These are phyloP conservation scores for Elaeis oleifera DNA, from an alignment of 202 grass and related monocot genomes.

Conservation along the genomic window DNA sequence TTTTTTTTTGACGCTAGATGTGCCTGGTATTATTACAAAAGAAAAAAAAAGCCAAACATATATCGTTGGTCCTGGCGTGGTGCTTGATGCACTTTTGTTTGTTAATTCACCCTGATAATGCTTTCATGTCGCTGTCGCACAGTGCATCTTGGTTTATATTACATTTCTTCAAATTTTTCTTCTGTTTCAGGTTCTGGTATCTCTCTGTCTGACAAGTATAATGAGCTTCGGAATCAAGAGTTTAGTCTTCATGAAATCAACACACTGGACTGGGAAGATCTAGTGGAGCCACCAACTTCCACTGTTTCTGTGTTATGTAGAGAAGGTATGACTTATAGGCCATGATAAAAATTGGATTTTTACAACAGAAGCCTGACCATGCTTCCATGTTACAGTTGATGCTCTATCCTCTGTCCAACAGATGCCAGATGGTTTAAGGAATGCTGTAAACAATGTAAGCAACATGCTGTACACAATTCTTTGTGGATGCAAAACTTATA, in stretches of 20 bases:
- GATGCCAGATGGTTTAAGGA: slow-evolving; percentile 3
- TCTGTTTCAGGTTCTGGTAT: slow-evolving; percentile 20
- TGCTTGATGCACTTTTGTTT: no score
- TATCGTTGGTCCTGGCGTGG: no score
- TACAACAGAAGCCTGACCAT: slow-evolving; percentile 20
- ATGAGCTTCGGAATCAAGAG: slow-evolving; percentile 40
- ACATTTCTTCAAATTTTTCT: not conserved
- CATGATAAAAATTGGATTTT: not conserved
- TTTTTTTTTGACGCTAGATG: no score
- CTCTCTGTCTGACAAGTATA: slow-evolving; percentile 23
- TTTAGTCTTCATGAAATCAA: slow-evolving; percentile 68
- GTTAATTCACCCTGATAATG: no score
- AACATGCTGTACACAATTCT: not conserved
- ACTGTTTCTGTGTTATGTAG: slow-evolving; percentile 20
- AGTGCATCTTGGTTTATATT: no score
- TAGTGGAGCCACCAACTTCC: slow-evolving; percentile 53
- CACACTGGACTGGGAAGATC: slow-evolving; percentile 60
- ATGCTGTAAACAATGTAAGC: slow-evolving; percentile 34
- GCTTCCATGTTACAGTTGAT: slow-evolving; percentile 41
- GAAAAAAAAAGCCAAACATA: no score
- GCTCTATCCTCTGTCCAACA: slow-evolving; percentile 23
- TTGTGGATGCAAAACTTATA: no score
- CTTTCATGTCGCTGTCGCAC: no score
- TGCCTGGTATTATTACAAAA: no score
- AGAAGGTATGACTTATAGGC: slow-evolving; percentile 22